phyloP scores from a whole-genome alignment of 768 basidiomycete species.

The Auriscalpium vulgare region DNA sequence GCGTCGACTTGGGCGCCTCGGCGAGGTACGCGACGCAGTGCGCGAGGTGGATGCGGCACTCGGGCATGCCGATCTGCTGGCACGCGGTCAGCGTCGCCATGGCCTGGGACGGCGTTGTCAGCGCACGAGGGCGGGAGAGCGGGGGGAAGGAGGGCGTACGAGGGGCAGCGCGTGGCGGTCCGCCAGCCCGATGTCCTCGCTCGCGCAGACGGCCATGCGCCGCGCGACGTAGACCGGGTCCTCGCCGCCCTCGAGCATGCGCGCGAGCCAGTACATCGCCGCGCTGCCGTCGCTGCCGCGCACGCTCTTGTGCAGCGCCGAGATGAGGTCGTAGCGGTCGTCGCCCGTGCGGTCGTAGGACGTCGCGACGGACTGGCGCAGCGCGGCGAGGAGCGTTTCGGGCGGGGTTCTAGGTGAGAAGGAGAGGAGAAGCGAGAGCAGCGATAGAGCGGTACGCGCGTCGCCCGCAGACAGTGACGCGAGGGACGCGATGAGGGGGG shows the following conservation, averaged over 20 bases:
- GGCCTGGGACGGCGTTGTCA: constrained; percentile 34
- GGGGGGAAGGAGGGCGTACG: constrained; percentile 31
- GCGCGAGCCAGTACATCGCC: constrained; percentile 83
- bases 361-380: constrained; percentile 56
- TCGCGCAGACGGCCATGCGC: constrained; percentile 71
- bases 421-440: constrained; percentile 61
- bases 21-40: constrained; percentile 72
- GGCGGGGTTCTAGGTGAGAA: constrained; percentile 35
- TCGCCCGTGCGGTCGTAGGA: constrained; percentile 76
- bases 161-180: constrained; percentile 71
- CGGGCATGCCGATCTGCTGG: constrained; percentile 72
- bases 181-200: constrained; percentile 80
- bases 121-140: constrained; percentile 5
- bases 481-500: constrained; percentile 40
- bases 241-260: constrained; percentile 75
- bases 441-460: constrained; percentile 69
- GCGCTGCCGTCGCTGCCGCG: constrained; percentile 71
- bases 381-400: constrained; percentile 40
- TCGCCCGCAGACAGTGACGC: constrained; percentile 56
- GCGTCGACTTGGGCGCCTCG: constrained; percentile 78
- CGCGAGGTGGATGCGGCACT: constrained; percentile 70
- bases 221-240: constrained; percentile 74
- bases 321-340: constrained; percentile 73
- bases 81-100: constrained; percentile 57
- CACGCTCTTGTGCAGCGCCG: constrained; percentile 77